Conservation (phyloP, 1,139 yeast genomes). For the Kazachstania sp. region DNA sequence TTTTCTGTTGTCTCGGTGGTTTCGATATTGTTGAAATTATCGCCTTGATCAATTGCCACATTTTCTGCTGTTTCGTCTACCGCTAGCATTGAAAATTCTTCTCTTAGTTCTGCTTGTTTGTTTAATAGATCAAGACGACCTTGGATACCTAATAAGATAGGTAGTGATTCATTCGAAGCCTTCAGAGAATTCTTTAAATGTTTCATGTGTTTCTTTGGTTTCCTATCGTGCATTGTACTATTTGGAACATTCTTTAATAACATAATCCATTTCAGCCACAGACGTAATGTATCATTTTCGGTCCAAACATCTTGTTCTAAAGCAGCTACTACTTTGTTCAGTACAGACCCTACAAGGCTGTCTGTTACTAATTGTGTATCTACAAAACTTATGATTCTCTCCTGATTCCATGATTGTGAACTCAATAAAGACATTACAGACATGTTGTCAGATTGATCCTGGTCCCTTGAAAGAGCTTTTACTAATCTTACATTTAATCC, state of each 20-base stretch:
- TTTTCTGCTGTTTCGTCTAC: constrained; percentile 12
- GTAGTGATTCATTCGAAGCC: constrained; percentile 35
- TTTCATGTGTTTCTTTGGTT: constrained; percentile 20
- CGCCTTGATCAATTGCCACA: constrained; percentile 5
- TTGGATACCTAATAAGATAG: constrained; percentile 70
- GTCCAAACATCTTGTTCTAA: constrained; percentile 21
- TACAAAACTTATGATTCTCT: constrained; percentile 21
- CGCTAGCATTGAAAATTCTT: constrained; percentile 36
- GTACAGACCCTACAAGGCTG: constrained; percentile 11
- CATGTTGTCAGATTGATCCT: constrained; percentile 7
- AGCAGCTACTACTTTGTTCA: constrained; percentile 12
- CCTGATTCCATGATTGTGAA: constrained; percentile 21
- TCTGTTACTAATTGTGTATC: constrained; percentile 12
- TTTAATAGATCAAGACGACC: constrained; percentile 73
- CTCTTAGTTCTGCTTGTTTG: constrained; percentile 64
- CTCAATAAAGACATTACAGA: constrained; percentile 10
- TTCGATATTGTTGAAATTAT: constrained; percentile 7
- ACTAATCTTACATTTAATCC: constrained; percentile 15
- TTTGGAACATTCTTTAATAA: constrained; percentile 15
- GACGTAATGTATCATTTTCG: constrained; percentile 10
- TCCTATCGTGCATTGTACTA: constrained; percentile 13
- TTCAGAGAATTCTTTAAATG: constrained; percentile 23
- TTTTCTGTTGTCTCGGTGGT: constrained; percentile 14
- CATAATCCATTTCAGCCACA: constrained; percentile 28
- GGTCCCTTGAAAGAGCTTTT: constrained; percentile 11